Percentiles rank a stretch among this genome's conserved stretches.
Evolutionary conservation across 2,329 filamentous ascomycete genomes (phyloP).

Genomic region (Colletotrichum tabaci): DNA sequence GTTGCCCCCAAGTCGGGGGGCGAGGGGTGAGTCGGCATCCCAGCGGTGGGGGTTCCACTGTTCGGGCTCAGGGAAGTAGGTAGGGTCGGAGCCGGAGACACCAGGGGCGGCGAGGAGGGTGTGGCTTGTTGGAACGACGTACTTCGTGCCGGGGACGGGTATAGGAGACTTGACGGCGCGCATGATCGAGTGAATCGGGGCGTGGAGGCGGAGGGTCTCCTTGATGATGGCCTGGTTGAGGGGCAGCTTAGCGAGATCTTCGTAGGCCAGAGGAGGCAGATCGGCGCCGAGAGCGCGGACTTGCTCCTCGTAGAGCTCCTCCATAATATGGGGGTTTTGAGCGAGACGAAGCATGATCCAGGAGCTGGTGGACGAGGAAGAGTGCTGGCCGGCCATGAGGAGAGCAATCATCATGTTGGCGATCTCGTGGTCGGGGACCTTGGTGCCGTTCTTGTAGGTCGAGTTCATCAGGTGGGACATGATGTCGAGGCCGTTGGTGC

Average conservation of each 20-base stretch:
- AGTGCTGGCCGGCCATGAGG: conserved; percentile 93
- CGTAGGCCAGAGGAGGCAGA: conserved; percentile 82
- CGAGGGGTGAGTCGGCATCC: conserved; percentile 76
- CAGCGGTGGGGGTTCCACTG: conserved; percentile 94
- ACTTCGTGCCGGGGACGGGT: conserved; percentile 85
- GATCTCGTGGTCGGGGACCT: conserved; percentile 86
- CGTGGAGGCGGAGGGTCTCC: conserved; percentile 91
- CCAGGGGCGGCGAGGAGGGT: conserved; percentile 88
- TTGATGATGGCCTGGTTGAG: conserved; percentile 90
- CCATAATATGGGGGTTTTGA: conserved; percentile 80
- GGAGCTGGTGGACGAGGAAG: conserved; percentile 84
- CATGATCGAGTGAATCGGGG: conserved; percentile 95
- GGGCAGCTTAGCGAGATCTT: conserved; percentile 83
- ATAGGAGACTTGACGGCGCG: conserved; percentile 92
- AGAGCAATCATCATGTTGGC: conserved; percentile 96
- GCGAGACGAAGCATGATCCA: conserved; percentile 91
- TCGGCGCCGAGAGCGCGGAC: conserved; percentile 79
- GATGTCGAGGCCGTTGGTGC: conserved; percentile 78
- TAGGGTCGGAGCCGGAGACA: conserved; percentile 79
- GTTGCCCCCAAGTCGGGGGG: conserved; percentile 61
- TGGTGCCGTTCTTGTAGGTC: conserved; percentile 85
- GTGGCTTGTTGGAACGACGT: conserved; percentile 85
- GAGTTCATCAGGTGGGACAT: conserved; percentile 92
- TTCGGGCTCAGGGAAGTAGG: conserved; percentile 86
- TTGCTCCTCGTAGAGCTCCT: conserved; percentile 90